Conservation (phyloP, 371 early-diverging fungal species). For the Paraphysoderma sedebokerense region DNA sequence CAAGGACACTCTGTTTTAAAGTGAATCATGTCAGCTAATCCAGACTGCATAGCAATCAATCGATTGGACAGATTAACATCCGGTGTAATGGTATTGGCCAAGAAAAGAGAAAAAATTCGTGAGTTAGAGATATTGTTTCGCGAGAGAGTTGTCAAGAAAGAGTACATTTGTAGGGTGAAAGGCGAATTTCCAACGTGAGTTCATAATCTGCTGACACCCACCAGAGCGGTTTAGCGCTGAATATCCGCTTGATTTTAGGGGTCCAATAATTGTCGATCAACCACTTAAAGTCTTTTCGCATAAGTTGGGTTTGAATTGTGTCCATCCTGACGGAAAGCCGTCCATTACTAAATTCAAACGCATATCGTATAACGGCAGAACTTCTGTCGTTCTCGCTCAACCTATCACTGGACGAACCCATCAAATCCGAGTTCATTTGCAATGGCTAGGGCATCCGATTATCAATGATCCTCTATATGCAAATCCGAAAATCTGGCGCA, state of each 20-base stretch:
- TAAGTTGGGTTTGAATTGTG: conserved; percentile 72
- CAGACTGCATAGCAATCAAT: too few relatives aligned
- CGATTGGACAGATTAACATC: conserved; percentile 85
- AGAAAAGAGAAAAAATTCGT: conserved; percentile 36
- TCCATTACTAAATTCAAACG: conserved; percentile 29
- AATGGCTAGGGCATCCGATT: conserved; percentile 89
- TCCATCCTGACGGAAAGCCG: conserved; percentile 61
- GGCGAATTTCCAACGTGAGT: conserved; percentile 71
- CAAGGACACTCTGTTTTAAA: too few relatives aligned
- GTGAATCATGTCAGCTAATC: too few relatives aligned
- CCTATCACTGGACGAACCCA: conserved; percentile 97
- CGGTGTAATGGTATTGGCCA: conserved; percentile 67
- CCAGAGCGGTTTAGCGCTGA: too few relatives aligned
- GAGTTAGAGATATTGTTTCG: conserved; percentile 42
- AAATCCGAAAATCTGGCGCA: conserved; percentile 49
- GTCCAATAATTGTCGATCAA: conserved; percentile 27
- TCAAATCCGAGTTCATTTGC: conserved; percentile 97
- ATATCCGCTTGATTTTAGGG: neutral
- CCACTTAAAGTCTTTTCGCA: conserved; percentile 65
- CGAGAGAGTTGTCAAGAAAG: conserved; percentile 50
- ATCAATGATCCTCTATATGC: conserved; percentile 91
- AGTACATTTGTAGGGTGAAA: conserved; percentile 66
- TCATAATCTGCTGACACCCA: neutral
- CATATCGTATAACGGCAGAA: conserved; percentile 35
- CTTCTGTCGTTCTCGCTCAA: conserved; percentile 17